Evolutionary conservation across 495 filamentous ascomycete species (phyloP).

Genomic region (Annulohypoxylon moriforme): DNA sequence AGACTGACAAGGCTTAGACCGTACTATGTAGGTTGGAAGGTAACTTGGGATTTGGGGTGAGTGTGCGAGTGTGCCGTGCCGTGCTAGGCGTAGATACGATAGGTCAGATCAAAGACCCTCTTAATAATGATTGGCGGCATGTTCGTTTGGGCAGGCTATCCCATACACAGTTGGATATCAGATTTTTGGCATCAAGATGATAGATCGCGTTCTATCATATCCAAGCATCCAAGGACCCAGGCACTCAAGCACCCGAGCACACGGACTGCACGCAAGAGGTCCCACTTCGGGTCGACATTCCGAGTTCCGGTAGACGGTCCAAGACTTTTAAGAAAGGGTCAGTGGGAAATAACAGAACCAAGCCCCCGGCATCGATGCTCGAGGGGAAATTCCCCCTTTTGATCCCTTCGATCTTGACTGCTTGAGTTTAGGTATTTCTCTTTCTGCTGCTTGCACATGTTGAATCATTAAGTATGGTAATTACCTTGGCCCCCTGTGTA

Average conservation of each 20-base stretch:
- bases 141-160: conserved; percentile 15
- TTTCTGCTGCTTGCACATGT: background rate
- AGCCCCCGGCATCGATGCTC: conserved; percentile 1
- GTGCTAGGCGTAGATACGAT: conserved; percentile 10
- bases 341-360: conserved; percentile 4
- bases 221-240: background rate
- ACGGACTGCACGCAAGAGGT: conserved; percentile 35
- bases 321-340: background rate
- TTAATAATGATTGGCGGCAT: conserved; percentile 22
- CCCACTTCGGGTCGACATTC: conserved; percentile 32
- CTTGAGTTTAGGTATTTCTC: conserved; percentile 2
- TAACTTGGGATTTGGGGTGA: background rate
- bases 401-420: conserved; percentile 4
- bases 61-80: too few species aligned
- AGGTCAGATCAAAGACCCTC: conserved; percentile 11
- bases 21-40: conserved; percentile 16
- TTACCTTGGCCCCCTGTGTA: conserved; percentile 1
- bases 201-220: conserved; percentile 41
- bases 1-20: conserved; percentile 40
- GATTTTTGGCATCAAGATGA: conserved; percentile 21
- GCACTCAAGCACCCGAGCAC: conserved; percentile 6
- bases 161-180: conserved; percentile 22
- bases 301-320: conserved; percentile 36
- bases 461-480: conserved; percentile 5
- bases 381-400: conserved; percentile 11